Evolutionary conservation across 441 rosid species (phyloP), one percentile per base, ranked within the genome.

Genomic region (Adansonia rubrostipa): DNA sequence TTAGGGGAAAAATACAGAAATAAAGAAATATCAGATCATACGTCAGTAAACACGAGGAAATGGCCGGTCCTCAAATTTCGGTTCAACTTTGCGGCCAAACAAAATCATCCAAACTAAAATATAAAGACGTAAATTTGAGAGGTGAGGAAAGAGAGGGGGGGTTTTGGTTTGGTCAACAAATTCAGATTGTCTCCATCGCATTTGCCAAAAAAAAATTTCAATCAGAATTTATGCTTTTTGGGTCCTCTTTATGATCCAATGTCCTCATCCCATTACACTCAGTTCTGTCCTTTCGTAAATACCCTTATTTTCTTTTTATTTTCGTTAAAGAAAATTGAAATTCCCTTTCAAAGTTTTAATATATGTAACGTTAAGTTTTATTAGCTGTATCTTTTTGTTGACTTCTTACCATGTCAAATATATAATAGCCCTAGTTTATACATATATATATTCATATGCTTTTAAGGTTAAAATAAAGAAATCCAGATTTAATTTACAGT

Each of bases 101-200:
- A 57, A 57, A 60, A 36, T 20, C 36, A 60, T 9, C 53, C 53
- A 44, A 67, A 11, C 0, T 7, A 22, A 24, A 62, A 62, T 45
- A 13, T 0, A 63, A 36, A 36, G 42, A 63, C 8, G 5, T 9
- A 60, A 10, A 60, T 3, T 36, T 36, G 40, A 36, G 40, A 36
- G 40, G 40, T 0, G 40, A 36, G 40, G 40, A 36, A 36, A 36
- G 40, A 4, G 40, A 5, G 40, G 40, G 4, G 40, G 36, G 40
- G 5, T 4, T 36, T 36, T 36, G 40, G 40, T 36, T 36, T 36
- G 24, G 64, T 20, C 66, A 54, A 64, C 65, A 54, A 79, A 36
- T 63, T 71, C 9, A 68, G 63, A 56, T n/a, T 40, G 82, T 61
- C 79, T 6, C 60, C 14, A 67, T 51, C 20, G 44, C 28, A 57